Base-by-base conservation (phyloP, 2,329 filamentous ascomycete genomes). In the Botrytis squamosa region DNA sequence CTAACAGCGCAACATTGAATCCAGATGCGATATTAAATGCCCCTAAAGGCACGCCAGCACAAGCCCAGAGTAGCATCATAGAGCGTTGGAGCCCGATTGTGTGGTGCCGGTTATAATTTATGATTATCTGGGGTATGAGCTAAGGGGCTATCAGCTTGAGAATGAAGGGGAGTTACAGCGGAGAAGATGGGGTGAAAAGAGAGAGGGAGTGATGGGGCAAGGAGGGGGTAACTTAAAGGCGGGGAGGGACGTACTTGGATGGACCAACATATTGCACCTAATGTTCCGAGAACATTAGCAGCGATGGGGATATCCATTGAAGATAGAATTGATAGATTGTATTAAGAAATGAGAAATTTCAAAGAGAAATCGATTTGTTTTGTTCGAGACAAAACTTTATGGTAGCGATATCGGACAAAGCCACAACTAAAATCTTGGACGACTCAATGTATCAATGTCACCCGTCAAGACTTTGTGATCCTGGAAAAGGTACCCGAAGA, bases 61-160 rank as follows among this genome's bases (percentile, higher is more conserved):
- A 88, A 0, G 89, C 89, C 86, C 91, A 93, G 3, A 92, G 84
- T 80, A 93, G 86, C 90, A 93, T 92, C 90, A 93, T 92, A 0
- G 88, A 88, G 0, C 88, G 86, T 68, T 92, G 90, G 0, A 93
- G 84, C 0, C 90, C 91, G 0, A 84, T 87, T 1, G 90, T 90
- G 83, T 91, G 85, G 80, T 92, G 90, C 1, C 90, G 85, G 7
- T 87, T 86, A 77, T 90, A 89, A 78, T 93, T 93, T 78, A 92
- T 87, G 49, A 90, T 80, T 67, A 93, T 92, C 79, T 93, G 91
- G 0, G 91, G 91, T 40, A 93, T 86, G 40, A 93, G 84, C 86
- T 92, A 79, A 40, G 4, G 8, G 33, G 5, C 1, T n/a, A 38
- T 44, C 25, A 33, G 52, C 22, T 25, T 25, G 40, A 57, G 49